Evolutionary conservation across 2,329 filamentous ascomycete species (phyloP), one percentile per base, ranked within the genome.

Genomic region (Alternaria sp.): DNA sequence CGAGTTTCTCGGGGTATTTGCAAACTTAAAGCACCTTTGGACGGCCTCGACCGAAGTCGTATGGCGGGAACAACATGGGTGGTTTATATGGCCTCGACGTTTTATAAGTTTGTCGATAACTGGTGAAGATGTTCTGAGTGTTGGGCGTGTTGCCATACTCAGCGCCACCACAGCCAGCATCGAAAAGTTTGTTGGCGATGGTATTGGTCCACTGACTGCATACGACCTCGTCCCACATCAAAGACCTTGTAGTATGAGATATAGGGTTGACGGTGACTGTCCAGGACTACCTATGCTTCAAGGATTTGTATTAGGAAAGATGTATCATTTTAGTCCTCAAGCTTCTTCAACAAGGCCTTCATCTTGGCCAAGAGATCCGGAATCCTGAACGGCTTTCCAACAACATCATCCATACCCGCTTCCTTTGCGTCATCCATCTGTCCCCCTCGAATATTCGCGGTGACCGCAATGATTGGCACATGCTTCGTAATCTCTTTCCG

Each of bases 381-480:
- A 12, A 79, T 70, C 10, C 73, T 60, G 52, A 79, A 80, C 10
- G 78, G 78, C 62, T 79, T 80, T 7, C 66, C 70, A 23, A 80
- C 67, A 10, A 78, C 77, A 50, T 76, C 72, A 17, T 79, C 77
- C 77, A 80, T 79, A 2, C 79, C 79, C 2, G 69, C 69, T 15
- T 72, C 63, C 17, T 74, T 63, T 17, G 79, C 78, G 6, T 60
- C 61, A 5, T 70, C 65, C 28, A 77, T 73, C 65, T 81, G 79
- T 51, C 77, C 76, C 4, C 67, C 67, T 15, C 79, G 57, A 8
- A 77, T 77, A 57, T 81, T 81, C 15, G 78, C 79, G 8, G 76
- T 79, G 1, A 80, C 76, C 3, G 77, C 77, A 28, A 81, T 75
- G 7, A 80, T 69, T 0, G 78, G 77, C 4, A 79, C 71, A 63